These are phyloP conservation scores for Termitomyces sp. DNA, from an alignment of 768 basidiomycete genomes.

Conservation along the genomic window DNA sequence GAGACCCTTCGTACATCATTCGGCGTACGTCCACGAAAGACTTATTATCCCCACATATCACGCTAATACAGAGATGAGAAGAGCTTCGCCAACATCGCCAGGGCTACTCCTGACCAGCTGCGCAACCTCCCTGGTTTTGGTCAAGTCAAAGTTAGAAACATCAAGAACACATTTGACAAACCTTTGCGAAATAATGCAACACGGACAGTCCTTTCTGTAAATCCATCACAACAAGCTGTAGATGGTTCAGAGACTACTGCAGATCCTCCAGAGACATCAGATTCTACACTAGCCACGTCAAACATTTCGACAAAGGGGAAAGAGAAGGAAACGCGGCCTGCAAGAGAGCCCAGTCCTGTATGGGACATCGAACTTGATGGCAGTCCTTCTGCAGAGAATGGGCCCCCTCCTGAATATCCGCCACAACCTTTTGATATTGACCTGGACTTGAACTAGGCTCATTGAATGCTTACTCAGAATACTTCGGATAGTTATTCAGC, in stretches of 20 bases:
- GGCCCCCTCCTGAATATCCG: conserved; percentile 13
- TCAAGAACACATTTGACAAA: conserved; percentile 87
- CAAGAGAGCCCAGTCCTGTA: conserved; percentile 47
- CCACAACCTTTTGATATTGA: conserved; percentile 39
- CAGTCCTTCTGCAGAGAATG: conserved; percentile 3
- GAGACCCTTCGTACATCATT: conserved; percentile 88
- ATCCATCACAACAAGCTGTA: conserved; percentile 21
- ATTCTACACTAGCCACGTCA: background rate
- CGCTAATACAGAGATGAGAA: conserved; percentile 22
- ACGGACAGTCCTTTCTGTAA: conserved; percentile 28
- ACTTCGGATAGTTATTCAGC: background rate
- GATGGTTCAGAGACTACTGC: conserved; percentile 1
- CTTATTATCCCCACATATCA: background rate
- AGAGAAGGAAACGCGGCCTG: conserved; percentile 16
- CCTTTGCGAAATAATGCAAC: conserved; percentile 74
- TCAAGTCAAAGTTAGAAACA: conserved; percentile 86
- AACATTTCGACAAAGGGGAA: conserved; percentile 13
- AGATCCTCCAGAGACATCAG: background rate
- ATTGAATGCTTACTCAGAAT: background rate
- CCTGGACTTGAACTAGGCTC: conserved; percentile 34
- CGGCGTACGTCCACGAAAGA: conserved; percentile 55
- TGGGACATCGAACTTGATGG: conserved; percentile 69
- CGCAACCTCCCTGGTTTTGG: conserved; percentile 89
- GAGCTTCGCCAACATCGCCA: conserved; percentile 84
- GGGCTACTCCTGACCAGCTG: conserved; percentile 66